Base-by-base conservation (phyloP, 2,329 filamentous ascomycete genomes). In the Aspergillus arachidicola region DNA sequence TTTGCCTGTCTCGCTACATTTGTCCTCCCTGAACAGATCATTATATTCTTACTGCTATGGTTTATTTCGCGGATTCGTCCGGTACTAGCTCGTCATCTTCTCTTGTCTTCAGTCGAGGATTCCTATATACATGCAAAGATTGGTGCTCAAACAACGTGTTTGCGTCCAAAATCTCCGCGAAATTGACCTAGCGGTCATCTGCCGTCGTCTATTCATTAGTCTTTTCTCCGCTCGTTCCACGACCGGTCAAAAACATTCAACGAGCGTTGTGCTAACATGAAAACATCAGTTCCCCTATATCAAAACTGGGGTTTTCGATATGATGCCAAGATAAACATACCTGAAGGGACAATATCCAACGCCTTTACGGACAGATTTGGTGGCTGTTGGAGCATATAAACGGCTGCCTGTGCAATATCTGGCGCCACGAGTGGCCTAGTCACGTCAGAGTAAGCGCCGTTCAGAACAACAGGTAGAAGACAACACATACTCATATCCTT, bases 301-400 rank as follows among this genome's bases (percentile, higher is more conserved):
- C 5, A 50, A 26, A 3, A n/a, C 5, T 2, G 6, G 14, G 16
- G 1, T 41, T n/a, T 2, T 2, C 26, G 12, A n/a, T 19, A 9
- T 26, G 23, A 28, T 41, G 28, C 6, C 10, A 45, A 19, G 45
- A 1, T n/a, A 34, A n/a, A 60, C 66, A 48, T 78, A 82, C 69
- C 67, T 1, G 69, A 71, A 6, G 81, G 80, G 32, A 84, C 80
- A 21, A 83, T 75, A 72, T 84, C 81, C 58, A 84, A 55, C 2
- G 81, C 81, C 71, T 83, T 83, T 2, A 84, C 71, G 19, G 77
- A 78, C 4, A 81, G 72, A 59, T 78, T 76, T 41, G 78, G 72
- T 5, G 78, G 76, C 63, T 76, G 75, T 11, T 67, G 71, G 46
- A 85, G 66, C 79, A 84, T 80, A 58, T 76, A 83, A 1, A 79